Evolutionary conservation across 371 early-diverging fungal species (phyloP).

Genomic region (Funneliformis caledonium): DNA sequence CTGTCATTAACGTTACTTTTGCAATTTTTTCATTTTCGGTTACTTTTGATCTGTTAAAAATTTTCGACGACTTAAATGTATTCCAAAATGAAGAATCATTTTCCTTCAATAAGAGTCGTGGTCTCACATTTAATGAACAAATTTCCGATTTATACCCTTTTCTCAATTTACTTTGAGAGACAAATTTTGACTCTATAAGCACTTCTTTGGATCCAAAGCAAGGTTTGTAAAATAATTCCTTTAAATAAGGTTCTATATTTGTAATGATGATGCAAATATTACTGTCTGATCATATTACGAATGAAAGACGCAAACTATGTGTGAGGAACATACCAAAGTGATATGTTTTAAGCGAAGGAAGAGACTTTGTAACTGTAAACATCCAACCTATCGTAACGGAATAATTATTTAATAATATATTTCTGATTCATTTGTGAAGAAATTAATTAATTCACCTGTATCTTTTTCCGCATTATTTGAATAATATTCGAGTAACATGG

Average conservation of each 20-base stretch:
- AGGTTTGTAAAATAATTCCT: constrained; percentile 14
- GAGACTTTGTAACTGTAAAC: not conserved
- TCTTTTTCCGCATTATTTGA: constrained; percentile 4
- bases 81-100: not conserved
- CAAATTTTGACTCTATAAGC: not conserved
- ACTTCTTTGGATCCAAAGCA: constrained; percentile 11
- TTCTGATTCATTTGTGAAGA: too few relatives aligned
- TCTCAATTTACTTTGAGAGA: not conserved
- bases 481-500: constrained; percentile 28
- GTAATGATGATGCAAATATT: not conserved
- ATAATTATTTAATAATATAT: too few relatives aligned
- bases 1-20: not conserved
- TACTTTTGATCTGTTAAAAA: too few relatives aligned
- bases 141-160: not conserved
- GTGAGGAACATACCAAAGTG: not conserved
- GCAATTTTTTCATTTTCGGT: too few relatives aligned
- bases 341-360: not conserved
- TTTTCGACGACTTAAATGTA: not conserved
- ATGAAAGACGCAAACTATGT: too few relatives aligned
- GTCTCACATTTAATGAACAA: not conserved
- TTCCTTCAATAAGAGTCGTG: not conserved
- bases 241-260: constrained; percentile 4
- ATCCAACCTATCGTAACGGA: not conserved
- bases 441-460: not conserved
- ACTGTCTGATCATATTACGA: not conserved